A percentile compares a stretch with the other conserved stretches of the same genome.
phyloP scores from a whole-genome alignment of 768 basidiomycete species.

The Leucogyrophana mollusca region DNA sequence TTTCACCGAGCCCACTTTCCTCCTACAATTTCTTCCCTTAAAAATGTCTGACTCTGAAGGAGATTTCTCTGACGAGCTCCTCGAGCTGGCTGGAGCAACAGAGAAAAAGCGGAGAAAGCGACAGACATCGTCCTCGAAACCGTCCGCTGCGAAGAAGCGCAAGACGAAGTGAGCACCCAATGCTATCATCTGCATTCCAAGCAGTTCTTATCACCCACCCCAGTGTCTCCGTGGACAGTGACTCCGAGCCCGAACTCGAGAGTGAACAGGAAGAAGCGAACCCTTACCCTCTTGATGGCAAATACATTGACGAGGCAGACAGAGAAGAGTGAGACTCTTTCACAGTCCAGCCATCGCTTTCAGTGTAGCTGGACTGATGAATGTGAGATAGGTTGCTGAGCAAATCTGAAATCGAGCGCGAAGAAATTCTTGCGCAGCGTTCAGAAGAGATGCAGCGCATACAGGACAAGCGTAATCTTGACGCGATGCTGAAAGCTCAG shows the following conservation, averaged over 20 bases:
- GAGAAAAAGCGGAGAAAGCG: slow-evolving; percentile 67
- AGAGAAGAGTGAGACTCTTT: slow-evolving; percentile 63
- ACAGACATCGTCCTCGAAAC: slow-evolving; percentile 43
- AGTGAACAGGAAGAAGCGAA: slow-evolving; percentile 66
- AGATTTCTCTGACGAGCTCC: slow-evolving; percentile 67
- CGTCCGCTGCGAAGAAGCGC: slow-evolving; percentile 59
- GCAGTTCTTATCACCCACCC: slow-evolving; percentile 11
- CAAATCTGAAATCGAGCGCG: slow-evolving; percentile 87
- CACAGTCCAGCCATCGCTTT: slow-evolving; percentile 1
- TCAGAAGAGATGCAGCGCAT: slow-evolving; percentile 77
- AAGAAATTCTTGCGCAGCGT: slow-evolving; percentile 79
- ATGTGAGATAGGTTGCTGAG: slow-evolving; percentile 57
- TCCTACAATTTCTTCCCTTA: slow-evolving; percentile 12
- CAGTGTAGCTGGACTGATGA: neutral
- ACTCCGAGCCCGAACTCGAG: slow-evolving; percentile 57
- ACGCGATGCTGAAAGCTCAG: slow-evolving; percentile 72
- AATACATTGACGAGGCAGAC: slow-evolving; percentile 84
- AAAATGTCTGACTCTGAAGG: slow-evolving; percentile 49
- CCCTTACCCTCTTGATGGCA: slow-evolving; percentile 89
- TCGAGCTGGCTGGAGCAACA: slow-evolving; percentile 73
- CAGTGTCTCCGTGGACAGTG: slow-evolving; percentile 43
- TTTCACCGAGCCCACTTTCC: too few relatives aligned
- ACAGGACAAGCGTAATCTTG: slow-evolving; percentile 68
- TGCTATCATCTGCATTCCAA: slow-evolving; percentile 12
- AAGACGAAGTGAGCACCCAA: slow-evolving; percentile 62